Evolutionary conservation across 495 filamentous ascomycete genomes (phyloP), one percentile per base, ranked within the genome.

Genomic region (Friedmanniomyces endolithicus): DNA sequence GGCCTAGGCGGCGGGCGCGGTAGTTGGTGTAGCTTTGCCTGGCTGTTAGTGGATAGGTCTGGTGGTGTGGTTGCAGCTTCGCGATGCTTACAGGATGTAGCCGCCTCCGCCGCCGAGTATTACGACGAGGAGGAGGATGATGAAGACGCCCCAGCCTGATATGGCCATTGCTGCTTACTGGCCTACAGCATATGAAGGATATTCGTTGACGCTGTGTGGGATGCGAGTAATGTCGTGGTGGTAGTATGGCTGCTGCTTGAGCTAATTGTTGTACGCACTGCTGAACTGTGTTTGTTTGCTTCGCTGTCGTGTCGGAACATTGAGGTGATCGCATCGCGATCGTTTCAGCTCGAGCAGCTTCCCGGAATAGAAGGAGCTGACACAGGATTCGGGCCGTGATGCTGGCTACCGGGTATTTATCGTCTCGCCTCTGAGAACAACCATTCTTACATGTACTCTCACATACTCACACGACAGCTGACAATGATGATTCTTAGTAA

Each of bases 1-100:
- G 78, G 43, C 84, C 84, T 34, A 84, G 69, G 12, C 76, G 74
- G 45, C 77, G 70, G 37, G 84, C 83, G 56, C 78, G 78, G 40
- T 80, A 61, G 56, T 81, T 79, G 1, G 77, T 74, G 52, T 65
- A 72, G 37, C 70, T 61, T 41, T n/a, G 6, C 12, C 16, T 41
- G 51, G 20, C 37, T 20, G 24, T 52, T 22, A 61, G 48, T 25
- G 9, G 34, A 43, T 17, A 46, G 31, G 35, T 19, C 52, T 45
- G 24, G 7, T n/a, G 39, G 27, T 31, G 27, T 9, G 9, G 27
- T 31, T 3, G 24, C 16, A 48, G 24, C 3, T 14, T n/a, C 22
- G 29, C 3, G 46, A 14, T 12, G 53, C 61, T 57, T 41, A 63
- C 61, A 60, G 34, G 6, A 65, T 50, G 68, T 66, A 71, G 61